Evolutionary conservation across 1,139 yeast species (phyloP).

Genomic region (Arxiozyma slooffiae): DNA sequence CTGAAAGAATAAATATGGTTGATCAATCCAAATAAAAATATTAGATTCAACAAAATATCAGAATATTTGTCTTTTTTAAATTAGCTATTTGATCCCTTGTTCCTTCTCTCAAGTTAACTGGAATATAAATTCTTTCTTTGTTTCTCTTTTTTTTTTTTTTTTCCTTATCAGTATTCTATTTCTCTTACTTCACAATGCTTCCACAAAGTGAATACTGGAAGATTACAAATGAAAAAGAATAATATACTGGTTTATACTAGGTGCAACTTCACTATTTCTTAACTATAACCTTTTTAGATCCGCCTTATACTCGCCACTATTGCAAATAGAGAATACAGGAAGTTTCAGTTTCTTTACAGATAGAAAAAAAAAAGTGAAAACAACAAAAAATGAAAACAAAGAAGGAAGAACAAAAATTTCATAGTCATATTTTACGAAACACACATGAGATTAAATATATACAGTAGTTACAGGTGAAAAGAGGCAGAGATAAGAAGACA

Average conservation of each 20-base stretch:
- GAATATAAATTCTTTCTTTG: not conserved
- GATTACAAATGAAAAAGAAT: too few relatives aligned
- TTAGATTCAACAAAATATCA: not conserved
- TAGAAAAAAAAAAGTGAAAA: not conserved
- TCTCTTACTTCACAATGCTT: not conserved
- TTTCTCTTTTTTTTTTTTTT: not conserved
- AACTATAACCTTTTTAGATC: not conserved
- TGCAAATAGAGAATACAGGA: not conserved
- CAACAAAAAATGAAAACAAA: not conserved
- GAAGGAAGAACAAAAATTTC: too few relatives aligned
- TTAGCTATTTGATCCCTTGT: not conserved
- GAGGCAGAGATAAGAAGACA: not conserved
- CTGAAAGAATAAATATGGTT: too few relatives aligned
- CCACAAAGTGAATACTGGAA: too few relatives aligned
- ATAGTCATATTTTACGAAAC: not conserved
- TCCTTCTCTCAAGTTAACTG: not conserved
- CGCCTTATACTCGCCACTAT: not conserved
- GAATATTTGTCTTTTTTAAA: too few relatives aligned
- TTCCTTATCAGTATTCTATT: too few relatives aligned
- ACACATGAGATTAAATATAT: too few relatives aligned
- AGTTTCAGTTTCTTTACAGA: too few relatives aligned
- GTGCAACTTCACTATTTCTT: not conserved
- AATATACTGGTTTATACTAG: too few relatives aligned
- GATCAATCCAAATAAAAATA: not conserved
- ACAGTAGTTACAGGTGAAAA: not conserved